Evolutionary conservation across 2,329 filamentous ascomycete genomes (phyloP).

Genomic region (Falciphora oryzae): DNA sequence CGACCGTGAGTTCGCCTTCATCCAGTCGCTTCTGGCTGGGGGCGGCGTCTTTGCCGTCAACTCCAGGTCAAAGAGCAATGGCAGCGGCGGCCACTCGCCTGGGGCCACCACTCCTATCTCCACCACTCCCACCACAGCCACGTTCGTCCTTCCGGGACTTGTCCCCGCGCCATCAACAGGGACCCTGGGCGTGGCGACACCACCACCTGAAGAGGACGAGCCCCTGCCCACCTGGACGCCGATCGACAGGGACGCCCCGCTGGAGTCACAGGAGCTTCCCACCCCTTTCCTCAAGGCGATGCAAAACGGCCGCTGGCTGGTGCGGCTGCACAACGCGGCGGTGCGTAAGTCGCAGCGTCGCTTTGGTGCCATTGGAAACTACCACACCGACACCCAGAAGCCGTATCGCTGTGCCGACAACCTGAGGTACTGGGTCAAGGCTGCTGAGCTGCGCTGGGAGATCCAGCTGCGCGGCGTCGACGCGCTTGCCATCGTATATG

Average conservation of each 20-base stretch:
- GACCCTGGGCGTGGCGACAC: not conserved
- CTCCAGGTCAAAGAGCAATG: not conserved
- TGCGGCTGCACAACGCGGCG: constrained; percentile 83
- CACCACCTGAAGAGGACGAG: not conserved
- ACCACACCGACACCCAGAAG: constrained; percentile 89
- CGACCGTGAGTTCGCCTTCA: constrained; percentile 75
- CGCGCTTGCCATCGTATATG: constrained; percentile 80
- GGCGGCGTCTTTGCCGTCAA: not conserved
- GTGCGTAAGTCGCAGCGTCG: constrained; percentile 79
- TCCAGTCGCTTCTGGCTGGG: constrained; percentile 58
- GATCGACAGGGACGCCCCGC: constrained; percentile 32
- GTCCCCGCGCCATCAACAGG: constrained; percentile 6
- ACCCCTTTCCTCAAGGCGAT: constrained; percentile 70
- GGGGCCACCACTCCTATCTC: constrained; percentile 11
- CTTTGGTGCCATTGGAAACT: constrained; percentile 84
- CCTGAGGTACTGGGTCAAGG: constrained; percentile 92
- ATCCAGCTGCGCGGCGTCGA: constrained; percentile 69
- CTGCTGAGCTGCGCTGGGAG: constrained; percentile 91
- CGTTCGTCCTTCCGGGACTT: not conserved
- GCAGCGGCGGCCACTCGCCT: not conserved
- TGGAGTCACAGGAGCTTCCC: constrained; percentile 40
- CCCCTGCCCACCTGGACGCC: constrained; percentile 65
- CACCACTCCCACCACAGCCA: constrained; percentile 15
- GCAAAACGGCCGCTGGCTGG: constrained; percentile 72
- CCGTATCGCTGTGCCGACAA: constrained; percentile 94